Base-by-base conservation (phyloP, 2,329 filamentous ascomycete species). In the Trichoderma harzianum region DNA sequence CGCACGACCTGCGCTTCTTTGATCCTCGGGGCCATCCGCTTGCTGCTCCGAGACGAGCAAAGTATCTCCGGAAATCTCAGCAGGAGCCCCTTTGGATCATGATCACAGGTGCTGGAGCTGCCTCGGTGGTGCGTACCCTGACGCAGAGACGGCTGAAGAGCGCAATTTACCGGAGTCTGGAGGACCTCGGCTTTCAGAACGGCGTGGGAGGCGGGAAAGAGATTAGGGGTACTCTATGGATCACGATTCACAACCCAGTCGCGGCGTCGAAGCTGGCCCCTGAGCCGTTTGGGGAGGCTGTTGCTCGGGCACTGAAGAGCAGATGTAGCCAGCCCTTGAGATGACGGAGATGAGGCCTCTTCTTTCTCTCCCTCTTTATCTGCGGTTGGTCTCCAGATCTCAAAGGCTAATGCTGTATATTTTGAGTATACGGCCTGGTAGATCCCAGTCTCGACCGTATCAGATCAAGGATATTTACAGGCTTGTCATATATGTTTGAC, bases 61-160 rank as follows among this genome's bases (percentile, higher is more conserved):
- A 76, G 28, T 80, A 80, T 70, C 76, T 75, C n/a, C 72, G 70
- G 2, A 80, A 77, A 70, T 24, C 74, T 4, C 65, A 65, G 11
- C 73, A 78, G 26, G 72, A 79, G 51, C 78, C 80, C 34, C 74
- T 83, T 18, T 83, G 81, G 81, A 70, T 81, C 10, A 74, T 79
- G 53, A 72, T 76, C 2, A 76, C 77, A 24, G 36, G 63, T 12
- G 70, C 71, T 3, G 72, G 66, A 11, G 62, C n/a, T 24, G n/a
- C 64, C 10, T 58, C 58, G 1, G 74, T 82, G 5, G 78, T 82
- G 28, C 76, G 76, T 34, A 73, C 67, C 24, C 65, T 77, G 21
- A 75, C 76, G 12, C 72, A 74, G 71, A 73, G 76, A 39, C 76
- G 78, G 30, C 16, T 82, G 39, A 75, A 75, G 18, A 62, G 73